Percentiles rank a stretch among this genome's conserved stretches.
phyloP scores from a whole-genome alignment of 352 stramenopile genomes.

The Thraustochytrium sp. region DNA sequence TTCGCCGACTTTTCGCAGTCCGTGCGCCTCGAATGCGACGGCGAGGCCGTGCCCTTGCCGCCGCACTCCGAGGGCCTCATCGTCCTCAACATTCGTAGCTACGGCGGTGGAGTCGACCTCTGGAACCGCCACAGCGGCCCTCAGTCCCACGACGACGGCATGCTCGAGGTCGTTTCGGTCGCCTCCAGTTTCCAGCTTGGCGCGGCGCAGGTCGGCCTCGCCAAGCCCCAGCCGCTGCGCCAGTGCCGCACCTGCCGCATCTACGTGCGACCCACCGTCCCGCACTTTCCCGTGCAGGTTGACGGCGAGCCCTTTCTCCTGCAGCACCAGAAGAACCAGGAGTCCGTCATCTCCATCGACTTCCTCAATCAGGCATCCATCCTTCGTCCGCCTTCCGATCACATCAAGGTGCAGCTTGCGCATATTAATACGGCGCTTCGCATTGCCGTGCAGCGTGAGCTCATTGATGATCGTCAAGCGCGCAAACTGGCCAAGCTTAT shows the following conservation, averaged over 20 bases:
- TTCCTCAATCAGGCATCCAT: constrained; percentile 26
- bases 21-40: constrained; percentile 61
- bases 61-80: constrained; percentile 65
- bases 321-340: not conserved
- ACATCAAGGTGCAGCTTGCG: not conserved
- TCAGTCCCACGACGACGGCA: not conserved
- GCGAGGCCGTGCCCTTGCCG: constrained; percentile 60
- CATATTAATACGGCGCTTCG: not conserved
- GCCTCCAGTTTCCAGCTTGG: constrained; percentile 42
- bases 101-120: constrained; percentile 61
- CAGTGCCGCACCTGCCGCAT: constrained; percentile 18
- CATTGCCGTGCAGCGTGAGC: not conserved
- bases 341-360: not conserved
- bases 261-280: not conserved
- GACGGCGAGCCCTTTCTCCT: constrained; percentile 44
- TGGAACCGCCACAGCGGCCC: constrained; percentile 55
- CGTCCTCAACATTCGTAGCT: constrained; percentile 70
- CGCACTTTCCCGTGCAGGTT: constrained; percentile 21
- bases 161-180: constrained; percentile 34
- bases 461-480: not conserved
- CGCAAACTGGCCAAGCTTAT: not conserved
- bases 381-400: not conserved
- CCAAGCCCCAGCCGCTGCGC: not conserved
- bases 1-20: constrained; percentile 58
- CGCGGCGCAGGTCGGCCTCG: constrained; percentile 39